Evolutionary conservation across 1,284 basidiomycete genomes (phyloP), one percentile per base, ranked within the genome.

Genomic region (Cutaneotrichosporon cyanovorans): DNA sequence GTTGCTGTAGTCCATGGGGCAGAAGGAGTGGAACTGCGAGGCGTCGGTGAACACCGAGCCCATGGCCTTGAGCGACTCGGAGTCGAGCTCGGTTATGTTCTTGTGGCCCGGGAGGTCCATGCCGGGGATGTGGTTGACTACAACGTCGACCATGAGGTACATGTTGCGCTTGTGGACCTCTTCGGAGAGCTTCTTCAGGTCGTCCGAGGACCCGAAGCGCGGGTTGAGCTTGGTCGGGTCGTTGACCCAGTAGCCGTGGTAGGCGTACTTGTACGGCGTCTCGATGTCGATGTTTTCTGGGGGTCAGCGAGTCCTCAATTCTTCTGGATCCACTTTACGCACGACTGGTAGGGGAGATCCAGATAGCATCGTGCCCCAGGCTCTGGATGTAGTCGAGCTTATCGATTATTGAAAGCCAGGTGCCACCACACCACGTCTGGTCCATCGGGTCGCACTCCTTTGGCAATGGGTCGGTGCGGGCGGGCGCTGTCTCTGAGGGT

Each of bases 61-160:
- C 37, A 60, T 59, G n/a, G 57, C 53, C 2, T 36, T 37, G 3
- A 71, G 56, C 1, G 56, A 51, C 2, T 53, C 50, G 2, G 62
- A 21, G 34, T 55, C 54, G n/a, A 49, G 42, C 15, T 57, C 47
- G 18, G 61, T 60, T 22, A 51, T 45, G 19, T 48, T 51, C 31
- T 42, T 52, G 32, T 6, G 16, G 30, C 56, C 58, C 25, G 53
- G 46, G 19, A 46, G 48, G 23, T 43, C 48, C 9, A 66, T 35
- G 4, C 81, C 72, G 65, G 82, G 84, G 40, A 85, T 78, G 64
- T 84, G 80, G 68, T 87, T 86, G 23, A 84, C 78, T 31, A 85
- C 84, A 39, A 87, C 72, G 62, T 87, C 84, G 50, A 86, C 79
- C 85, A 87, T 86, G 55, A 85, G 72, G 60, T 80, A 81, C 83